These are phyloP conservation scores for Daldinia loculata DNA, from an alignment of 495 filamentous ascomycete genomes.

Conservation along the genomic window DNA sequence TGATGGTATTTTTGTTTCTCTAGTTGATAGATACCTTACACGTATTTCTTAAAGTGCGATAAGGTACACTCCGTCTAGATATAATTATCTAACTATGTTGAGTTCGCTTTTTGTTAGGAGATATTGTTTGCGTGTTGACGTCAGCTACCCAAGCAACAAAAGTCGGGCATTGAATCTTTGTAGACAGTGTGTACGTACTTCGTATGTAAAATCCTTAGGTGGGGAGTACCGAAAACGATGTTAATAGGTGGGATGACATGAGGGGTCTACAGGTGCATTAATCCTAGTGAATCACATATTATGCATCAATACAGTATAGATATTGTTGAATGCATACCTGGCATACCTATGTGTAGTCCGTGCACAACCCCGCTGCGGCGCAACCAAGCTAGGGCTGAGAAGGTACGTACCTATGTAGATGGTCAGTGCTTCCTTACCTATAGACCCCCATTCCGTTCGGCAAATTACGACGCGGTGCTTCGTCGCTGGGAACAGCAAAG, in stretches of 20 bases:
- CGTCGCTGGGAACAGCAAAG: slow-evolving; percentile 6
- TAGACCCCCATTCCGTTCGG: slow-evolving; percentile 29
- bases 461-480: slow-evolving; percentile 34
- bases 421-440: slow-evolving; percentile 29
- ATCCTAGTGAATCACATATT: background rate
- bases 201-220: background rate
- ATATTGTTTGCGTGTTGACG: background rate
- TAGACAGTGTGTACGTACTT: too few species aligned
- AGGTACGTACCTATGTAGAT: slow-evolving; percentile 16
- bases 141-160: background rate
- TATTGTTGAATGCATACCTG: background rate
- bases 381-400: slow-evolving; percentile 12
- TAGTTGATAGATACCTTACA: too few species aligned
- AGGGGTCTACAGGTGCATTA: background rate
- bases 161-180: background rate
- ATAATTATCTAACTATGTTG: background rate
- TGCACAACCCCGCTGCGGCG: slow-evolving; percentile 2
- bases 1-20: too few species aligned
- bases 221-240: background rate
- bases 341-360: too few species aligned
- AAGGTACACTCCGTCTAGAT: background rate
- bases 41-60: too few species aligned
- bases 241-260: background rate
- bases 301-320: background rate
- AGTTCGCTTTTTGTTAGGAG: background rate